Evolutionary conservation across 1,284 basidiomycete genomes (phyloP), one percentile per base, ranked within the genome.

Genomic region (Microbotryum lychnidis-dioicae): DNA sequence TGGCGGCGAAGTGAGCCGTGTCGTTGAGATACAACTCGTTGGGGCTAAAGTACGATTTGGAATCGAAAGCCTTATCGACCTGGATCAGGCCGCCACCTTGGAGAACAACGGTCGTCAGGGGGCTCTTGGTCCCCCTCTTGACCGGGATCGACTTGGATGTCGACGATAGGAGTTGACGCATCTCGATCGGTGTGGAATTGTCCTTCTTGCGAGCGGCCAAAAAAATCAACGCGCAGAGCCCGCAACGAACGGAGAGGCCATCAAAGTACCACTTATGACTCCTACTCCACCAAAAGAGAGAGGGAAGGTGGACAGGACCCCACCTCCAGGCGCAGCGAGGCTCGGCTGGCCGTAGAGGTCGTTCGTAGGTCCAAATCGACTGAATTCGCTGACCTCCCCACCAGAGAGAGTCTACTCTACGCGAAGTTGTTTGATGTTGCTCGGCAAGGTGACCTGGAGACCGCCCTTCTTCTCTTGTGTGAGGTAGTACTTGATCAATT

Each of bases 1-100:
- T 57, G 56, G 74, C 70, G 57, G 76, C 73, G 70, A 83, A 82
- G 71, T 85, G 75, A 0, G 81, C 79, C 1, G 86, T 87, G 73
- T 87, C 86, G 72, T 87, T 89, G 57, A 87, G 76, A 61, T 83
- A 73, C 23, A 87, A 74, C 71, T 84, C 80, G 6, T 81, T 78
- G 4, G 84, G 85, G 4, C 79, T 79, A 37, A 87, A 76, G 29
- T 9, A 31, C 9, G 83, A 82, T 12, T 77, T 79, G 4, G 80
- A 76, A 64, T 81, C 78, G 52, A 87, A 75, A 0, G 86, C 85
- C 61, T 81, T 78, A 74, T 80, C 83, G 14, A 83, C 81, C 67
- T 87, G 79, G 60, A 87, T 77, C 57, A 86, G 72, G 23, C 86
- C 87, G 21, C 84, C 80, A 12, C 44, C n/a, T 20, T 33, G 21